These are phyloP conservation scores for Candida khao-thaluensis DNA, from an alignment of 805 yeast species.

Conservation along the genomic window DNA sequence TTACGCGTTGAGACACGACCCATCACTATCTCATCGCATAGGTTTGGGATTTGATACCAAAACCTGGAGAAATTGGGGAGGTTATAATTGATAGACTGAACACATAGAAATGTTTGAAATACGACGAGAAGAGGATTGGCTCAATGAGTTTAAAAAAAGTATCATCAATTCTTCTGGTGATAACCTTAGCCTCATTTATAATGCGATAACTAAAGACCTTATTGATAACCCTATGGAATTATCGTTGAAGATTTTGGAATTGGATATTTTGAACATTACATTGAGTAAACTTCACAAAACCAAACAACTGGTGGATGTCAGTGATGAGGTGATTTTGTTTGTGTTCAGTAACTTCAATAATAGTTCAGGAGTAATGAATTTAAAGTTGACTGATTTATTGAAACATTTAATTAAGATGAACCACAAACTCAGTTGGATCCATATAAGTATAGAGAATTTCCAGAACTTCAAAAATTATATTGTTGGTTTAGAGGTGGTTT, in stretches of 20 bases:
- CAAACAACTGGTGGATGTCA: background rate
- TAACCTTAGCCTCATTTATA: background rate
- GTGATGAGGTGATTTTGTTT: background rate
- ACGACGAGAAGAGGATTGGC: conserved; percentile 2
- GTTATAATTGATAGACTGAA: too few species aligned
- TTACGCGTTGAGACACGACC: conserved; percentile 1
- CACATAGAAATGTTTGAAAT: conserved; percentile 1
- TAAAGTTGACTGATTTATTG: conserved; percentile 6
- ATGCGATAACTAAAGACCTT: background rate
- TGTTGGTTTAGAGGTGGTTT: conserved; percentile 8
- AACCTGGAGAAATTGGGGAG: too few species aligned
- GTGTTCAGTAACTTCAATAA: background rate
- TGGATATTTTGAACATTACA: conserved; percentile 9
- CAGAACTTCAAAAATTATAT: conserved; percentile 9
- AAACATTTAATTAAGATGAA: background rate
- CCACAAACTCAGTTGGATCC: conserved; percentile 1
- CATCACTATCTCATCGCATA: too few species aligned
- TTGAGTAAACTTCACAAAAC: conserved; percentile 10
- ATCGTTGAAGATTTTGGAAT: background rate
- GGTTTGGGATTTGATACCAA: too few species aligned
- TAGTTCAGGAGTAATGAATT: conserved; percentile 6
- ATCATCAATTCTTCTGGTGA: background rate
- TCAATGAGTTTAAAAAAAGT: background rate
- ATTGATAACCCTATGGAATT: background rate
- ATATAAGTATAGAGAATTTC: background rate